phyloP scores from a whole-genome alignment of 306 rosid genomes.

The Canavalia gladiata region DNA sequence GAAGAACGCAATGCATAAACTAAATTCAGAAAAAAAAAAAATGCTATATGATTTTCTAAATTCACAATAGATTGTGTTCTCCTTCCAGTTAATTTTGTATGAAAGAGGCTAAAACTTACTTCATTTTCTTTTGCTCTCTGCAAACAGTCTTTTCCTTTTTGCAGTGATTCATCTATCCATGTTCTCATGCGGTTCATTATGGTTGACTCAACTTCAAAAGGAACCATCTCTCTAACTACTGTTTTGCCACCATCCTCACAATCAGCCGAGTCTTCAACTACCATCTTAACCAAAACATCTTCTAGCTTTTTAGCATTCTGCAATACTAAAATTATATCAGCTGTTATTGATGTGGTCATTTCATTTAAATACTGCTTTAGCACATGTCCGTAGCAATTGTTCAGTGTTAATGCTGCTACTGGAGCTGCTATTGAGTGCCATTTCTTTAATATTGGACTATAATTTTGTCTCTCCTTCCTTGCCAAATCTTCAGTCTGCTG shows the following conservation, averaged over 20 bases:
- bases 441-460: slow-evolving; percentile 76
- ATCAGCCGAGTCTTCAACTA: slow-evolving; percentile 81
- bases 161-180: slow-evolving; percentile 76
- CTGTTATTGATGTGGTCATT: slow-evolving; percentile 54
- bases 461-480: slow-evolving; percentile 69
- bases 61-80: slow-evolving; percentile 5
- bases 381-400: slow-evolving; percentile 73
- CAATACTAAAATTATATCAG: slow-evolving; percentile 64
- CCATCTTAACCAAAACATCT: slow-evolving; percentile 81
- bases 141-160: slow-evolving; percentile 58
- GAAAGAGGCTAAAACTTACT: slow-evolving; percentile 57
- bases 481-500: slow-evolving; percentile 81
- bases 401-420: slow-evolving; percentile 78
- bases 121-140: slow-evolving; percentile 72
- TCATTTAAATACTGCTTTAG: slow-evolving; percentile 70
- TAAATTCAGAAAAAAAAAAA: background rate
- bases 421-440: slow-evolving; percentile 81
- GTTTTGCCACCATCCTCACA: slow-evolving; percentile 93
- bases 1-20: background rate
- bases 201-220: slow-evolving; percentile 80
- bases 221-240: slow-evolving; percentile 86
- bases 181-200: slow-evolving; percentile 60
- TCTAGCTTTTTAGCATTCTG: slow-evolving; percentile 76
- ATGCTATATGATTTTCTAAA: background rate
- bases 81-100: background rate